These are phyloP conservation scores for Leishmania amazonensis DNA, from an alignment of 208 protist species.

Conservation along the genomic window DNA sequence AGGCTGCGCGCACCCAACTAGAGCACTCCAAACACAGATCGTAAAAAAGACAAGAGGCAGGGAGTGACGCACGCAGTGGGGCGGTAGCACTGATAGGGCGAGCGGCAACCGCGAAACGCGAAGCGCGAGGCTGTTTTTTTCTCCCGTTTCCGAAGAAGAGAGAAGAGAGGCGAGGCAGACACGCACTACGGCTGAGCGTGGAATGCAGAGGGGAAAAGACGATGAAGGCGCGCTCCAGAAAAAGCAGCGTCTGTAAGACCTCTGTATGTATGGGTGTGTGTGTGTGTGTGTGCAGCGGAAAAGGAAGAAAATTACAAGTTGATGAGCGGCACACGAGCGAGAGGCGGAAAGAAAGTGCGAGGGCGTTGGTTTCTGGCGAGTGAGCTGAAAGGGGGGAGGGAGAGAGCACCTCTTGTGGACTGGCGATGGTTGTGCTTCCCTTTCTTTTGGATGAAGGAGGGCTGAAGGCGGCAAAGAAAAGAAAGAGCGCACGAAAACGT, in stretches of 20 bases:
- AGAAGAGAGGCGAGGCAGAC: background rate
- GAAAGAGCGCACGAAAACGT: background rate
- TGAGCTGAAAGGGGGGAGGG: background rate
- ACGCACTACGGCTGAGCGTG: background rate
- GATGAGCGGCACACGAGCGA: background rate
- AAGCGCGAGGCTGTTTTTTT: background rate
- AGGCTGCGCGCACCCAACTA: background rate
- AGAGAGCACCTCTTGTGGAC: background rate
- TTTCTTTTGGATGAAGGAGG: background rate
- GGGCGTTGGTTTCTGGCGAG: background rate
- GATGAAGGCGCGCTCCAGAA: background rate
- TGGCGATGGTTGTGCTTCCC: background rate
- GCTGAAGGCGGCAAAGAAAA: background rate
- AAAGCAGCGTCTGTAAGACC: background rate
- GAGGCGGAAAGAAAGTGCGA: background rate
- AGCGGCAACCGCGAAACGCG: background rate
- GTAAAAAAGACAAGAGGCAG: background rate
- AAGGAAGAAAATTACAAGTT: background rate
- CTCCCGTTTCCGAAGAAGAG: background rate
- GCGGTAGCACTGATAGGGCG: background rate
- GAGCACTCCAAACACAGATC: background rate
- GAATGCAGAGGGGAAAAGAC: background rate
- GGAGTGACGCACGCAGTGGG: background rate
- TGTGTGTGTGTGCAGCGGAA: background rate
- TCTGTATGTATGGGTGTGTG: background rate